Evolutionary conservation across 2,329 filamentous ascomycete species (phyloP).

Genomic region (Zymoseptoria crescenta): DNA sequence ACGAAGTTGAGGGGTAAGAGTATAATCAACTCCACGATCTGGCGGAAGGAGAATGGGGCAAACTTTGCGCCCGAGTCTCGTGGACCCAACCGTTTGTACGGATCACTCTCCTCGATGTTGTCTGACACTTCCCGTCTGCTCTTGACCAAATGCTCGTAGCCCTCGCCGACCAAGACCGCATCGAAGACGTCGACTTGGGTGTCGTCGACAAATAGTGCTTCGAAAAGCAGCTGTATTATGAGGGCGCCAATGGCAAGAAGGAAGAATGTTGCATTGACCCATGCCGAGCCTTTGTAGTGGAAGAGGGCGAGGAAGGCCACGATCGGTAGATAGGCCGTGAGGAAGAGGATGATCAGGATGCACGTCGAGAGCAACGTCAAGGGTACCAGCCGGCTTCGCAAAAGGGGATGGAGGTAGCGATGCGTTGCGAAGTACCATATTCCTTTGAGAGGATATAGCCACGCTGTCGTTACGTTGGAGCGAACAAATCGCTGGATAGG

Average conservation of each 20-base stretch:
- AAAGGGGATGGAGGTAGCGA: conserved; percentile 74
- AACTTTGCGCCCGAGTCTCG: conserved; percentile 70
- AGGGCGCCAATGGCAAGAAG: conserved; percentile 63
- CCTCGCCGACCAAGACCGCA: conserved; percentile 66
- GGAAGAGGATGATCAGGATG: conserved; percentile 78
- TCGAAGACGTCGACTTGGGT: conserved; percentile 76
- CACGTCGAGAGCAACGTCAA: conserved; percentile 73
- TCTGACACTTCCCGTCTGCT: conserved; percentile 51
- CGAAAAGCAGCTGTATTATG: conserved; percentile 51
- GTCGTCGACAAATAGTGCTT: conserved; percentile 55
- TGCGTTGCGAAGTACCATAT: conserved; percentile 74
- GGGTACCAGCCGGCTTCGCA: conserved; percentile 69
- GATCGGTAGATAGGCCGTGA: conserved; percentile 82
- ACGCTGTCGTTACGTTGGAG: conserved; percentile 29
- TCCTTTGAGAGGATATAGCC: conserved; percentile 43
- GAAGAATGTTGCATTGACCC: conserved; percentile 78
- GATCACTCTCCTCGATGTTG: conserved; percentile 64
- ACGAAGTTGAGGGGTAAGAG: conserved; percentile 71
- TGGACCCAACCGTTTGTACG: conserved; percentile 74
- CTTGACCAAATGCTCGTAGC: conserved; percentile 60
- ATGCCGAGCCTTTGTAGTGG: conserved; percentile 68
- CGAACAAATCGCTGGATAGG: conserved; percentile 18
- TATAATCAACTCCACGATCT: conserved; percentile 73
- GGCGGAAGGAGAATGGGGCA: conserved; percentile 81
- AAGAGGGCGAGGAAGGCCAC: conserved; percentile 84